Evolutionary conservation across 768 basidiomycete species (phyloP).

Genomic region (Heimioporus sp.): DNA sequence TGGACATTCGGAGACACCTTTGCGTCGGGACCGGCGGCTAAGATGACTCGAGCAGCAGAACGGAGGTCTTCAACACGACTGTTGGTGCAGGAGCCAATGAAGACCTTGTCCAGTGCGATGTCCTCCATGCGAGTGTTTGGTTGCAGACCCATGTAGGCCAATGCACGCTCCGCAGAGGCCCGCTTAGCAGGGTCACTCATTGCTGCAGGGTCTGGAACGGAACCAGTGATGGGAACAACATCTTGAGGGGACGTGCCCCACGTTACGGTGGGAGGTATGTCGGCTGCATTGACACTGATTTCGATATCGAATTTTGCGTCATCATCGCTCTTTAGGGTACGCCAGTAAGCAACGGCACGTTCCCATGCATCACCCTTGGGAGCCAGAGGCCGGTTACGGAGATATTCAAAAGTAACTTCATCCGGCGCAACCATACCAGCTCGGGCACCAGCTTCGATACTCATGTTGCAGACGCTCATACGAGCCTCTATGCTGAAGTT

Average conservation of each 20-base stretch:
- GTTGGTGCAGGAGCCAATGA: conserved; percentile 95
- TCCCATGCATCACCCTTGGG: conserved; percentile 89
- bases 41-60: conserved; percentile 74
- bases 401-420: conserved; percentile 81
- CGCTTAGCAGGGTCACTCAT: conserved; percentile 66
- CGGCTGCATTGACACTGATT: conserved; percentile 74
- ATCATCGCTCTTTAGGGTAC: conserved; percentile 72
- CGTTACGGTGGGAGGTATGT: conserved; percentile 87
- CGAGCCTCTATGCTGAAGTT: conserved; percentile 87
- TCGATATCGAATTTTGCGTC: conserved; percentile 85
- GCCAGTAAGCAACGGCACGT: conserved; percentile 82
- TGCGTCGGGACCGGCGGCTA: conserved; percentile 70
- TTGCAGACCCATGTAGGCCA: conserved; percentile 84
- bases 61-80: conserved; percentile 92
- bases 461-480: conserved; percentile 94
- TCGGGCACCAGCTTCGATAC: conserved; percentile 89
- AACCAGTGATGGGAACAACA: conserved; percentile 77
- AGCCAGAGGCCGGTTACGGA: conserved; percentile 75
- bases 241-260: conserved; percentile 96
- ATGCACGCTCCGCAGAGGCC: conserved; percentile 67
- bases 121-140: conserved; percentile 79
- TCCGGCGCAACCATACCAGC: conserved; percentile 94
- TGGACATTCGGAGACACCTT: conserved; percentile 72
- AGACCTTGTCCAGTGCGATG: conserved; percentile 82
- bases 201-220: conserved; percentile 71